Evolutionary conservation across 2,329 filamentous ascomycete species (phyloP), one percentile per base, ranked within the genome.

Genomic region (Ascochyta clinopodiicola): DNA sequence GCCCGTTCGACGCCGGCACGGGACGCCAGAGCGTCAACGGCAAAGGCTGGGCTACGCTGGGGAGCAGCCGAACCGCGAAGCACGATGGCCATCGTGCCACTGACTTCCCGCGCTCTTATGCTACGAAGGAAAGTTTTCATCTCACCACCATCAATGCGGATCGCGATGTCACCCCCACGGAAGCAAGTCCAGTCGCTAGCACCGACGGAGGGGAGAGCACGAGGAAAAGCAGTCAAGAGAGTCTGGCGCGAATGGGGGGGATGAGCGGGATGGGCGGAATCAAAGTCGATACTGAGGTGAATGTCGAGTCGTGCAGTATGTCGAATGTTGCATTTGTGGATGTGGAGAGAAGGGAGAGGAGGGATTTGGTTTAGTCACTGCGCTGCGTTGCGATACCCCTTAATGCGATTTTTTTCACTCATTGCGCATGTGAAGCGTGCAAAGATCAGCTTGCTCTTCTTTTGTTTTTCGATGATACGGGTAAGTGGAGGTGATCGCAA

Each of bases 1-100:
- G 46, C 0, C 53, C 60, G 1, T 68, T 67, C 17, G 68, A 59
- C 13, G 34, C 49, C 1, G 67, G 68, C 17, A 63, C 61, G 17
- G 42, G 49, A 10, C 58, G 56, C 6, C 49, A 54, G n/a, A 56
- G 57, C 6, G 44, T 22, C 5, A 44, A 46, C 21, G 47, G 32
- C 10, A 61, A 57, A 29, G 58, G 47, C 5, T 62, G 57, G 52
- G 46, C 46, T 4, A 39, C 42, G 4, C 43, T 64, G 21, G 43
- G 22, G 4, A 59, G 52, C 4, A 51, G 44, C 15, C 50, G 53
- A 6, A 50, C 34, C 1, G 31, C 2, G 1, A 46, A 50, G 10
- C 38, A 25, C 2, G 27, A 12, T 12, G 27, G 3, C 27, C 3
- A 29, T 10, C 27, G 8, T 12, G 1, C 6, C 8, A 9, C 2